Evolutionary conservation across 2,329 filamentous ascomycete species (phyloP), one percentile per base, ranked within the genome.

Genomic region (Calonectria henricotiae): DNA sequence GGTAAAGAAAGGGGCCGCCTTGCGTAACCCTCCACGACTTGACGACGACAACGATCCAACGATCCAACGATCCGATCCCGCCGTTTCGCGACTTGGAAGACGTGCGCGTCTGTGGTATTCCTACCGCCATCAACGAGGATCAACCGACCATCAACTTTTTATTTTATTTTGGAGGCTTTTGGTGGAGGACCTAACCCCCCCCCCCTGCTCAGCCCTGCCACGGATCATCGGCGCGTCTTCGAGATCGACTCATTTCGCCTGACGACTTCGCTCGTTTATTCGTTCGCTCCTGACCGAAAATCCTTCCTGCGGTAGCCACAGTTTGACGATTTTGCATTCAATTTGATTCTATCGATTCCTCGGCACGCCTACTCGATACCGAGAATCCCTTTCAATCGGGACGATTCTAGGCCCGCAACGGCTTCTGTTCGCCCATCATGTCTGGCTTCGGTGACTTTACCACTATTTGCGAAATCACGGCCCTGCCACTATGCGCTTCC

Each of bases 381-480:
- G 12, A 55, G 12, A 37, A 37, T 25, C 9, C 32, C 27, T 54
- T 37, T 54, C 35, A 60, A 61, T 30, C 46, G 32, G n/a, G 32
- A 20, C 65, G 20, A 58, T 47, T 39, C 27, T 15, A 15, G 43
- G 43, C 46, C 61, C 30, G 3, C 61, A 27, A 55, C 54, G 27
- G 61, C 55, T 44, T 47, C 39, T 12, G 15, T 46, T 55, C 54
- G 67, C 69, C 73, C 80, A 80, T 77, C 82, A 91, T 87, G 84
- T 95, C 97, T 89, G 93, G 91, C 74, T 98, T 98, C 84, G 96
- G 96, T 77, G 93, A 97, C 84, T 98, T 98, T 85, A 90, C 92
- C 69, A 87, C 88, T 77, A 92, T 98, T 86, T 99, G 96, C 89
- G 87, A 89, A 76, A 94, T 92, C 85, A 93, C 94, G 72, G 90